Percentiles rank a stretch among this genome's conserved stretches.
Conservation (phyloP, 1,284 basidiomycete genomes). For the Sporisorium graminicola region DNA sequence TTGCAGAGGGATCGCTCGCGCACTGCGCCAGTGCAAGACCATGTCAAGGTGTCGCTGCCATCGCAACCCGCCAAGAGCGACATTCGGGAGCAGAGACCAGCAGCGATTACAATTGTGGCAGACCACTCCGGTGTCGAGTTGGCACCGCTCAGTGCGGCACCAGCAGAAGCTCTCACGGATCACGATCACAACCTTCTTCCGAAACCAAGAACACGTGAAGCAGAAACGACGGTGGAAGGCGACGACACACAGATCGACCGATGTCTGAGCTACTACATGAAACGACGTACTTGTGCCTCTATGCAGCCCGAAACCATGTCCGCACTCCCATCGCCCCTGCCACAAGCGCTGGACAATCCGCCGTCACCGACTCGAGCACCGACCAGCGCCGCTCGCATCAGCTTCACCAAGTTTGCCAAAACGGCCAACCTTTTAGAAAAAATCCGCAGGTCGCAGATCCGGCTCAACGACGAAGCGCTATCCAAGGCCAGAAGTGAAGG, state of each 20-base stretch:
- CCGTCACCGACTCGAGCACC: not conserved
- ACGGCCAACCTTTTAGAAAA: conserved; percentile 24
- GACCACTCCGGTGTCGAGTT: not conserved
- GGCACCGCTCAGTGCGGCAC: not conserved
- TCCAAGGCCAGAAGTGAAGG: conserved; percentile 12
- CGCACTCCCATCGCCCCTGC: not conserved
- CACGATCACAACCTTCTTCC: not conserved
- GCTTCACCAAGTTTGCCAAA: conserved; percentile 22
- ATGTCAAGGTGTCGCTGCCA: not conserved
- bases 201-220: not conserved
- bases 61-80: not conserved
- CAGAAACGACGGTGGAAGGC: conserved; percentile 12
- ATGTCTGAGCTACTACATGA: conserved; percentile 50
- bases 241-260: conserved; percentile 38
- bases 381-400: conserved; percentile 4
- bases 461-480: conserved; percentile 33
- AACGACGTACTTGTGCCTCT: conserved; percentile 10
- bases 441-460: conserved; percentile 33
- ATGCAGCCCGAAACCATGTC: not conserved
- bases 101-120: not conserved
- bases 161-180: not conserved
- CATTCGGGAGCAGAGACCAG: not conserved
- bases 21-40: not conserved
- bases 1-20: conserved; percentile 2
- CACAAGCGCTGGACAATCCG: not conserved